Evolutionary conservation across 306 rosid species (phyloP), one percentile per base, ranked within the genome.

Genomic region (Castanea mollissima): DNA sequence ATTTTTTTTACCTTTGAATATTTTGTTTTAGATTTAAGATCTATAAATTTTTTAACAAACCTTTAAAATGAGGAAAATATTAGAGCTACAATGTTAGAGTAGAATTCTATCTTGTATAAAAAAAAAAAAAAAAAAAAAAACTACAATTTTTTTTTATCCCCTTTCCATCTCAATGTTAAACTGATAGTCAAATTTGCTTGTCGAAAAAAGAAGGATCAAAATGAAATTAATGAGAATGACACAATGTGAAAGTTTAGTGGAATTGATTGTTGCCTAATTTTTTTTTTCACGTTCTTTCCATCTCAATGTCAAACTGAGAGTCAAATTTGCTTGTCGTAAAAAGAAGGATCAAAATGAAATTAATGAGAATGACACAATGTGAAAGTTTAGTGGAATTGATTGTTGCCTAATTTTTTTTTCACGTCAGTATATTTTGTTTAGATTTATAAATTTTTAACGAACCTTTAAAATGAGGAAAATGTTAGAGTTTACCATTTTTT

Each of bases 271-370:
- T 23, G 23, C 64, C 11, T 10, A 2, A 8, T n/a, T 1, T 20
- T 10, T 21, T 3, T 23, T 10, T 21, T 4, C 2, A 0, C 46
- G 27, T 25, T 21, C 21, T 21, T 80, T 55, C 59, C 51, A 57
- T 21, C 21, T 21, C 21, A 72, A 34, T 23, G 23, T 62, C 64
- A 67, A 32, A 52, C 80, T 70, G 32, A 49, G n/a, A 19, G 12
- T 82, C 58, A 56, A 82, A 73, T 72, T 31, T 18, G 23, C 15
- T 38, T 71, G 56, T 60, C 62, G 6, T 29, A 68, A 81, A 80
- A 76, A 55, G 72, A 78, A 29, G 59, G 25, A 35, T 16, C 5
- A 31, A 23, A 67, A 27, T 58, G 59, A 25, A 25, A 25, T 25
- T 25, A 25, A 25, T 25, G 44, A 38, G 10, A 70, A 54, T 74